These are phyloP conservation scores for Nitzschia putrida DNA, from an alignment of 108 stramenopile genomes.

Conservation along the genomic window DNA sequence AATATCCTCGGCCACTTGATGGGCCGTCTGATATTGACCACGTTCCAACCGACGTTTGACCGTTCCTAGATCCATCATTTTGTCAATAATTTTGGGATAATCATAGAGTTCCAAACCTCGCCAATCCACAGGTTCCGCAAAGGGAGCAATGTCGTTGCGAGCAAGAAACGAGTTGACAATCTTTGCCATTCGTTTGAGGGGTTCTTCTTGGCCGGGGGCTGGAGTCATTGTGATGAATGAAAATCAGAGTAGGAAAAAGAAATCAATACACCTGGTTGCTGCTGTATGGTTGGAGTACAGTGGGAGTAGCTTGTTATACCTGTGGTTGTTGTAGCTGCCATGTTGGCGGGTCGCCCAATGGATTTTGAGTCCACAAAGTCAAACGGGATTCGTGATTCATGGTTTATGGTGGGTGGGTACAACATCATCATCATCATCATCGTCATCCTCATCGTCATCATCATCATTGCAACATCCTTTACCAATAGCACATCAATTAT, in stretches of 20 bases:
- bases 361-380: neutral
- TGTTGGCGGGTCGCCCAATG: no score
- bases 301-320: no score
- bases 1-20: conserved; percentile 87
- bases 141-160: conserved; percentile 69
- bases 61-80: conserved; percentile 97
- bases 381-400: neutral
- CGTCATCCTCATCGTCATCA: neutral
- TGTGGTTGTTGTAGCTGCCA: neutral
- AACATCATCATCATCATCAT: neutral
- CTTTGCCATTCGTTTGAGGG: conserved; percentile 59
- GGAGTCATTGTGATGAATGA: conserved; percentile 39
- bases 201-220: conserved; percentile 50
- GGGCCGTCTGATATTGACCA: conserved; percentile 68
- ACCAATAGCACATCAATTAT: no score
- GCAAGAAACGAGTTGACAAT: conserved; percentile 67
- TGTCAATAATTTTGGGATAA: conserved; percentile 91
- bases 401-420: neutral
- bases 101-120: conserved; percentile 87
- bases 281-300: no score
- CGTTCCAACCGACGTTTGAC: conserved; percentile 84
- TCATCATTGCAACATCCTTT: no score
- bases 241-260: no score
- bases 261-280: no score
- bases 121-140: conserved; percentile 96